Conservation (phyloP, 495 filamentous ascomycete species). For the Xylaria flabelliformis region DNA sequence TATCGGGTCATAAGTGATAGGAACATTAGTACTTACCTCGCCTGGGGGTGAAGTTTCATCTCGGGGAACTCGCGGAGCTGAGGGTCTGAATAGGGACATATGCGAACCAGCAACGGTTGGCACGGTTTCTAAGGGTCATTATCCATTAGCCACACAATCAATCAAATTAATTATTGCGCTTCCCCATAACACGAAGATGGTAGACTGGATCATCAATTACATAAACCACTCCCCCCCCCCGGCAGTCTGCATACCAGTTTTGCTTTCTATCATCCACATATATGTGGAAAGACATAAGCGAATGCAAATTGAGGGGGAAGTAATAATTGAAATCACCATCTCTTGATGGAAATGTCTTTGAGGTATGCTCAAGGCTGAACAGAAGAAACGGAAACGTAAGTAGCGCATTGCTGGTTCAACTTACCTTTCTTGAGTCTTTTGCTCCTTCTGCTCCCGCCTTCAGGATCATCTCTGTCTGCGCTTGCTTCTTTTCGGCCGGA, state of each 20-base stretch:
- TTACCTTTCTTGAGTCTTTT: conserved; percentile 93
- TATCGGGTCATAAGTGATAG: background rate
- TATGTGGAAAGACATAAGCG: background rate
- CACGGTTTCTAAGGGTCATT: conserved; percentile 67
- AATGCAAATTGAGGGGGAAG: background rate
- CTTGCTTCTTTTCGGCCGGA: conserved; percentile 63
- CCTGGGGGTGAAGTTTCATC: conserved; percentile 73
- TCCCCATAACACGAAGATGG: background rate
- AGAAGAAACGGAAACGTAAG: background rate
- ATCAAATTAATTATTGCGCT: conserved; percentile 28
- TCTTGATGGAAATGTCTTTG: background rate
- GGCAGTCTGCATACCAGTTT: background rate
- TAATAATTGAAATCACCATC: background rate
- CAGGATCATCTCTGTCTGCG: conserved; percentile 68
- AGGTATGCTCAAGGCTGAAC: background rate
- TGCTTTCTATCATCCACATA: background rate
- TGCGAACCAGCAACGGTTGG: conserved; percentile 94
- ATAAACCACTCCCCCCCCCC: background rate
- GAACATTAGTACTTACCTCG: conserved; percentile 63
- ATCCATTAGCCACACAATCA: conserved; percentile 45
- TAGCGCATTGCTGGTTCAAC: background rate
- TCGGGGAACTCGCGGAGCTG: conserved; percentile 70
- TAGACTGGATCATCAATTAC: background rate
- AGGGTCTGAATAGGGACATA: conserved; percentile 91
- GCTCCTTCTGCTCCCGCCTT: conserved; percentile 81